Conservation (phyloP, 176 grass and related monocot genomes). For the Phyllostachys edulis region DNA sequence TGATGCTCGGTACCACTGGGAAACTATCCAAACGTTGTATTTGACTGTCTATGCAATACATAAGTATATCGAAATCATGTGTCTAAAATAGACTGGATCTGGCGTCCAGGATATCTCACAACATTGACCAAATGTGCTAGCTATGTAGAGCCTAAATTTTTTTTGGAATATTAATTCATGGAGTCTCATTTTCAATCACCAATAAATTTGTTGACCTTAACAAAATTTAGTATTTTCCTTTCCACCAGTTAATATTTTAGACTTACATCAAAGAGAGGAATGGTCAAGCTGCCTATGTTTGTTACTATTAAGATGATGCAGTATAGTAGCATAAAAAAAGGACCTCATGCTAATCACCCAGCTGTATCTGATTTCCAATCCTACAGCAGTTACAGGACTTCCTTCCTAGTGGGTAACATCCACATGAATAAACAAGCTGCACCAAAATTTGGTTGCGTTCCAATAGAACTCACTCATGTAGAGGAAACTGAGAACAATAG, state of each 20-base stretch:
- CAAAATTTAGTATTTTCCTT: constrained; percentile 15
- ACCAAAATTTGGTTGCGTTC: constrained; percentile 7
- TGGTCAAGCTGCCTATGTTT: constrained; percentile 3
- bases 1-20: constrained; percentile 2
- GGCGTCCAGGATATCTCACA: not conserved
- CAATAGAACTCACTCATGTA: not conserved
- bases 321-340: constrained; percentile 4
- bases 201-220: constrained; percentile 27
- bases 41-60: not conserved
- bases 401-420: not conserved
- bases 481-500: not conserved
- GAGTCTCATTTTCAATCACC: not conserved
- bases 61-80: not conserved
- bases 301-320: not conserved
- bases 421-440: constrained; percentile 13
- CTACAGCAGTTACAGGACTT: not conserved
- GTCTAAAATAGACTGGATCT: constrained; percentile 14
- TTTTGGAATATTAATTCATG: not conserved
- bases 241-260: not conserved
- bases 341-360: not conserved
- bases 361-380: not conserved
- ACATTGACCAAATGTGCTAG: constrained; percentile 23
- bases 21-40: constrained; percentile 10
- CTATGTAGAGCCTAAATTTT: not conserved
- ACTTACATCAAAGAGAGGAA: not conserved